Conservation (phyloP, 345 rosid genomes). For the Citrus australasica region DNA sequence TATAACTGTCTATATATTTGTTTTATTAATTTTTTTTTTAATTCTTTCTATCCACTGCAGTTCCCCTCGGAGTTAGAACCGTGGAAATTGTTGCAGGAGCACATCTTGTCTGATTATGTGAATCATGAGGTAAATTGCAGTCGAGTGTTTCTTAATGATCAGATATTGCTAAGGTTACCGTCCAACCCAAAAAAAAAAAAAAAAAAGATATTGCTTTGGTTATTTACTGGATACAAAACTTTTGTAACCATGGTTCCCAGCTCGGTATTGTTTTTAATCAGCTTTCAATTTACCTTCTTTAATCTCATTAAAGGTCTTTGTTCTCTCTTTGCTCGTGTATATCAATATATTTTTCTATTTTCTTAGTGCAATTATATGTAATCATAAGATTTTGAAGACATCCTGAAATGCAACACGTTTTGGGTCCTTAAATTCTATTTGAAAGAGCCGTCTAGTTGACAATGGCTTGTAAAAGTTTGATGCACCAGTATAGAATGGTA, state of each 20-base stretch:
- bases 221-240: not conserved
- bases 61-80: slow-evolving; percentile 83
- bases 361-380: not conserved
- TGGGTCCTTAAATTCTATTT: not conserved
- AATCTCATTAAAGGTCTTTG: not conserved
- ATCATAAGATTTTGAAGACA: not conserved
- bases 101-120: slow-evolving; percentile 75
- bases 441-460: not conserved
- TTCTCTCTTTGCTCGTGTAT: not conserved
- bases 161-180: not conserved
- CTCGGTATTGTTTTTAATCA: not conserved
- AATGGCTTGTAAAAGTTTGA: not conserved
- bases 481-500: not conserved
- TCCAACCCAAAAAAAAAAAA: too few species aligned
- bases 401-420: not conserved
- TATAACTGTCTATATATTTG: not conserved
- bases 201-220: not conserved
- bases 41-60: slow-evolving; percentile 36
- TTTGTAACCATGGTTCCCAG: not conserved
- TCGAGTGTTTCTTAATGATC: slow-evolving; percentile 1
- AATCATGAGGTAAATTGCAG: slow-evolving; percentile 60
- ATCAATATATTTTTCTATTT: not conserved
- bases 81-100: slow-evolving; percentile 76
- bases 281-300: not conserved
- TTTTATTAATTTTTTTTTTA: slow-evolving; percentile 9